Evolutionary conservation across 2,329 filamentous ascomycete genomes (phyloP).

Genomic region (Graphilbum fragrans): DNA sequence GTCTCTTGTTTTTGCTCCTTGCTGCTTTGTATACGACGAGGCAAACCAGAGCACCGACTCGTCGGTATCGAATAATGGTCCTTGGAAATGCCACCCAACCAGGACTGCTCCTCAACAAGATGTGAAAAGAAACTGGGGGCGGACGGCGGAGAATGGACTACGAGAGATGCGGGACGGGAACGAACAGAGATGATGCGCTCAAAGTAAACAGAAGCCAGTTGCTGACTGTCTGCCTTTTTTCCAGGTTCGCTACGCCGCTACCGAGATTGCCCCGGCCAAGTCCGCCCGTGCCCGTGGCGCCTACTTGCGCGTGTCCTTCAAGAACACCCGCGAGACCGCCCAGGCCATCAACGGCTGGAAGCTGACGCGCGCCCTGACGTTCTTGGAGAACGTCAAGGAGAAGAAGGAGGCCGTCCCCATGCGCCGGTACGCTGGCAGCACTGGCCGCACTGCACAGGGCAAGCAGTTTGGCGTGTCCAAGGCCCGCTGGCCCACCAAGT

Average conservation of each 20-base stretch:
- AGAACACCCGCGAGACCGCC: slow-evolving; percentile 99
- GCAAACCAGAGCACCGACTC: no score
- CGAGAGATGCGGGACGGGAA: background rate
- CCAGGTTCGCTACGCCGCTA: slow-evolving; percentile 87
- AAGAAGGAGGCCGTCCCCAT: slow-evolving; percentile 97
- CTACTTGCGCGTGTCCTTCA: slow-evolving; percentile 99
- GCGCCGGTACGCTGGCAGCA: slow-evolving; percentile 93
- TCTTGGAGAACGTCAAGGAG: slow-evolving; percentile 96
- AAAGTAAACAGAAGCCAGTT: background rate
- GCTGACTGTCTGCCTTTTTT: slow-evolving; percentile 8
- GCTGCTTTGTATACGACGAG: no score
- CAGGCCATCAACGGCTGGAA: slow-evolving; percentile 99
- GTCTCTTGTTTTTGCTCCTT: no score
- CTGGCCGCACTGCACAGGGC: slow-evolving; percentile 93
- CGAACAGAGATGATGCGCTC: background rate
- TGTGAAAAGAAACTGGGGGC: no score
- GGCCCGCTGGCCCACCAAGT: slow-evolving; percentile 99
- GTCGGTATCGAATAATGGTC: no score
- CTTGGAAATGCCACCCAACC: no score
- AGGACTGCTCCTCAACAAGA: no score
- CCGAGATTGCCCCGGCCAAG: slow-evolving; percentile 76
- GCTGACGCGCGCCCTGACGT: slow-evolving; percentile 83
- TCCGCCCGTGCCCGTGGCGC: slow-evolving; percentile 96
- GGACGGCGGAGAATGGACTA: no score
- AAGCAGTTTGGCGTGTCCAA: slow-evolving; percentile 98